Percentiles rank a stretch among this genome's conserved stretches.
Evolutionary conservation across 768 basidiomycete species (phyloP).

Genomic region (Podaxis mareebaensis): DNA sequence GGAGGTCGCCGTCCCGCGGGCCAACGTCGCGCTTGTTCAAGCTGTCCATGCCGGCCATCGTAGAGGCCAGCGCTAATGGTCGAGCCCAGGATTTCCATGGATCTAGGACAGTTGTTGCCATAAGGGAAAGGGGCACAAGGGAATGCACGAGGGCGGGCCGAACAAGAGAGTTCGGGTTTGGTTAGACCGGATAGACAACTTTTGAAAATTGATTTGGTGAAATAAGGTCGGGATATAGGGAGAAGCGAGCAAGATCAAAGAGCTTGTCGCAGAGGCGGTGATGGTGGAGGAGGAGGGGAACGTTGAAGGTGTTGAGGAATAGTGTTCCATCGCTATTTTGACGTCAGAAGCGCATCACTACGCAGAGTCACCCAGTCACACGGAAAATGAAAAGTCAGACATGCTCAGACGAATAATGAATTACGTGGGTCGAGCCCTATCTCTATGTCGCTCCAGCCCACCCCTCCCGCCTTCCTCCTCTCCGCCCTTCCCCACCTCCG

Average conservation of each 20-base stretch:
- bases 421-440: too few relatives aligned
- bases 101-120: not conserved
- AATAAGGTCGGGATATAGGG: too few relatives aligned
- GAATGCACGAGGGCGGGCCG: not conserved
- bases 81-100: slow-evolving; percentile 8
- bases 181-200: not conserved
- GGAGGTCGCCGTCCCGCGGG: not conserved
- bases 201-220: not conserved
- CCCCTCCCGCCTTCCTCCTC: slow-evolving; percentile 20
- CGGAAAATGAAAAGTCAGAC: not conserved
- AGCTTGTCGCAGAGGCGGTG: too few relatives aligned
- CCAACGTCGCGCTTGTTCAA: not conserved
- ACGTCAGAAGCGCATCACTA: slow-evolving; percentile 18
- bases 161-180: not conserved
- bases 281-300: not conserved
- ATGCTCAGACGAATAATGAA: not conserved
- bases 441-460: not conserved
- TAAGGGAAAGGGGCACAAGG: not conserved
- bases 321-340: not conserved
- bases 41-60: not conserved
- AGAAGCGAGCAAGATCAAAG: too few relatives aligned
- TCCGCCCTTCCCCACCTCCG: slow-evolving; percentile 25
- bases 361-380: not conserved
- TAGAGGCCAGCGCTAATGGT: not conserved
- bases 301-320: not conserved